Evolutionary conservation across 2,329 filamentous ascomycete genomes (phyloP).

Genomic region (Alternaria incomplexa): DNA sequence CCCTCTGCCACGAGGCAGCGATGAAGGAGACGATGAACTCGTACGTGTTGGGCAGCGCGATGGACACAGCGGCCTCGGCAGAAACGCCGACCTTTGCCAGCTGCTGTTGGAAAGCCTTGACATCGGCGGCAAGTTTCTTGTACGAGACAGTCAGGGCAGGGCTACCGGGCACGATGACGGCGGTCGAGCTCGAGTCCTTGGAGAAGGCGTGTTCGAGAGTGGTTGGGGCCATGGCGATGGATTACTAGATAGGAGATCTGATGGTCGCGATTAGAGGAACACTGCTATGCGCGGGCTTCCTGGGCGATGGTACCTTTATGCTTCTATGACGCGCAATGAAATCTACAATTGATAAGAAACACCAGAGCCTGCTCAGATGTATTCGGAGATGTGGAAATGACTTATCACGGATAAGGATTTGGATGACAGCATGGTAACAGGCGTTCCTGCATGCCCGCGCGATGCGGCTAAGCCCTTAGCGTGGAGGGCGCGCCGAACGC

Average conservation of each 20-base stretch:
- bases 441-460: constrained; percentile 18
- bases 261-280: constrained; percentile 11
- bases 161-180: constrained; percentile 76
- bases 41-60: constrained; percentile 83
- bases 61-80: constrained; percentile 75
- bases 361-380: constrained; percentile 28
- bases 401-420: constrained; percentile 6
- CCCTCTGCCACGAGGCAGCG: constrained; percentile 83
- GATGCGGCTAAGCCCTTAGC: constrained; percentile 16
- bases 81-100: constrained; percentile 77
- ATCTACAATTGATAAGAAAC: constrained; percentile 6
- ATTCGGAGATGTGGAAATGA: constrained; percentile 11
- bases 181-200: constrained; percentile 58
- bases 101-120: constrained; percentile 75
- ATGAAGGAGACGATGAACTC: constrained; percentile 89
- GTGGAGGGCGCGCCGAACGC: constrained; percentile 7
- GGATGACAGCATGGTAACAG: constrained; percentile 16
- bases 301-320: constrained; percentile 3
- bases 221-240: constrained; percentile 57
- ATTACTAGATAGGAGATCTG: constrained; percentile 18
- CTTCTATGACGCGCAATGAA: constrained; percentile 15
- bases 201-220: constrained; percentile 67
- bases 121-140: constrained; percentile 68
- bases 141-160: constrained; percentile 73
- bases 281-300: neutral